Base-by-base conservation (phyloP, 306 rosid species). In the Begonia loranthoides region DNA sequence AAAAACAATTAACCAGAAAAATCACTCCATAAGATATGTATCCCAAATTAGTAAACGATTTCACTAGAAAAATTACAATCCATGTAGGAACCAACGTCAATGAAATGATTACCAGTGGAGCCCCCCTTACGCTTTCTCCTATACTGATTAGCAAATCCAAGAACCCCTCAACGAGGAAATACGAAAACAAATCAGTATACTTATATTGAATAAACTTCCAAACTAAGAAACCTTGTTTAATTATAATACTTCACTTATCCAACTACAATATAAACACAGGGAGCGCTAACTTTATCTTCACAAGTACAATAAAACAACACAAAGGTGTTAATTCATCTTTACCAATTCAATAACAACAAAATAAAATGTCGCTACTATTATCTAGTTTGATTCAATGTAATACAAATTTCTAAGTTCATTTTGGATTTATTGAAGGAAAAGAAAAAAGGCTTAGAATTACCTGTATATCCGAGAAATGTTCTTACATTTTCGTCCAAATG, bases 381-480 rank as follows among this genome's bases (percentile, higher is more conserved):
- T 28, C 36, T 28, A 28, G 9, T 28, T 28, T 28, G 36, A 28
- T 28, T 4, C 36, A 28, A 28, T 28, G 36, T 28, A 28, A 0
- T 51, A 58, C 13, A 45, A 50, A 68, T 59, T 10, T 54, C 41
- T 24, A 64, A 55, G 36, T 7, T 28, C 36, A 8, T 28, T 46
- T 48, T 3, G 13, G 67, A 52, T 56, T 51, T 43, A 22, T 55
- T 60, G 57, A n/a, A 39, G 21, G 13, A 65, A 33, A 17, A 16
- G 36, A 55, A 50, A 38, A 33, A 54, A 39, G 56, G 40, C 63
- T 69, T 66, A 65, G 63, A 78, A 73, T 79, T 75, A 89, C 99
- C 94, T 90, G 77, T 90, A 90, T 53, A 90, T 77, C 68, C 86
- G 78, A 66, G 95, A 80, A 76, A 86, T 90, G 67, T 70, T 80